Base-by-base conservation (phyloP, 495 filamentous ascomycete genomes). In the Penicillium soppii region DNA sequence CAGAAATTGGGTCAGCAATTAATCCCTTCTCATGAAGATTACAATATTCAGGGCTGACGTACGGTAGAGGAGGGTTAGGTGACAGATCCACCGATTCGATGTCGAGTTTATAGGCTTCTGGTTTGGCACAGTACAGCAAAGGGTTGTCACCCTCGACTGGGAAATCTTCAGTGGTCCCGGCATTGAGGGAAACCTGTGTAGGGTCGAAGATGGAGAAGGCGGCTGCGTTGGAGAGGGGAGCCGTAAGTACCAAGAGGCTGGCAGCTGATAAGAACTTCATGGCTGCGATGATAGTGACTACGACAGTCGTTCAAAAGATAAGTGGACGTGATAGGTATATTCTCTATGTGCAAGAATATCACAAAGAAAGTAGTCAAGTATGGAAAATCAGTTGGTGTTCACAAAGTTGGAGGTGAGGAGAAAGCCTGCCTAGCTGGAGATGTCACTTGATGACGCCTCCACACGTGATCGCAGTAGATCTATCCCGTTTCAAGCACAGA, bases 51-150 rank as follows among this genome's bases (percentile, higher is more conserved):
- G 15, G 42, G n/a, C 20, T 25, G 19, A 84, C 91, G 47, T 85
- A 97, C 94, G 91, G 70, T 60, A 79, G 51, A 17, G 94, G 94
- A 17, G 94, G 94, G 66, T 99, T 97, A 5, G 94, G 94, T 8
- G 67, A 54, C 51, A 99, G 61, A 59, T 95, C 79, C 19, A 97
- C 90, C 25, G 82, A 77, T 27, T 95, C 72, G 52, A 99, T 91
- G 7, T 77, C 61, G 53, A 97, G 76, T 44, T 87, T 76, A 56
- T 90, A 69, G 22, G 71, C 68, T 21, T 74, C 68, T 4, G 89
- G 82, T 19, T 77, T 60, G 21, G 77, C 61, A 72, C 94, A 99
- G 70, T 86, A 91, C 33, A 80, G 48, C 50, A 79, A 41, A 0
- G 75, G 75, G 54, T 77, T 77, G 2, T 75, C 57, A 7, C 75